A percentile compares a stretch with the other conserved stretches of the same genome.
phyloP scores from a whole-genome alignment of 2,329 filamentous ascomycete species.

The Geosmithia putterillii region DNA sequence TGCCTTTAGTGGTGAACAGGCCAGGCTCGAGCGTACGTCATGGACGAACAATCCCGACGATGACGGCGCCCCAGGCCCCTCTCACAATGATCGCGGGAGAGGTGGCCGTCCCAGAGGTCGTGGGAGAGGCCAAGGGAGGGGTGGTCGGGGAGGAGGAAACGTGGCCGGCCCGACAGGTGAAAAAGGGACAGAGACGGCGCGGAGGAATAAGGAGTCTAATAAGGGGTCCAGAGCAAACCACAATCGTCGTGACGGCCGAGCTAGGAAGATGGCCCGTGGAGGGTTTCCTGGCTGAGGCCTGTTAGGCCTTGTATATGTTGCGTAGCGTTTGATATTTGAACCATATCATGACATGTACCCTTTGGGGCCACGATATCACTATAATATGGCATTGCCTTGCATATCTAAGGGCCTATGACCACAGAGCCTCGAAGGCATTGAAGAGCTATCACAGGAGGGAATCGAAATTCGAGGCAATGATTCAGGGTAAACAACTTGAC shows the following conservation, averaged over 20 bases:
- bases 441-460: too few species aligned
- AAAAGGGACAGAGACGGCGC: conserved; percentile 58
- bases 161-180: conserved; percentile 55
- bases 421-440: too few species aligned
- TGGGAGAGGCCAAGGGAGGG: conserved; percentile 30
- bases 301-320: too few species aligned
- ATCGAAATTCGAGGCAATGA: too few species aligned
- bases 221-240: conserved; percentile 79
- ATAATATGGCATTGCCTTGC: too few species aligned
- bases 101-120: conserved; percentile 34
- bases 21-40: conserved; percentile 49
- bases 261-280: conserved; percentile 51
- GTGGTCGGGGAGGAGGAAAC: conserved; percentile 40
- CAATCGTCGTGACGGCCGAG: conserved; percentile 61
- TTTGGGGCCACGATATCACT: too few species aligned
- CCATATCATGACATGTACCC: not conserved
- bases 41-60: conserved; percentile 45
- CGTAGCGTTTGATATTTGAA: not conserved
- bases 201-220: conserved; percentile 68
- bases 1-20: conserved; percentile 54
- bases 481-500: too few species aligned
- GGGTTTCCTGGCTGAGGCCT: conserved; percentile 14
- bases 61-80: conserved; percentile 30
- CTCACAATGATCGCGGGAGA: conserved; percentile 18
- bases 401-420: too few species aligned